Conservation (phyloP, 192 early-diverging fungal genomes). For the Coemansia interrupta region DNA sequence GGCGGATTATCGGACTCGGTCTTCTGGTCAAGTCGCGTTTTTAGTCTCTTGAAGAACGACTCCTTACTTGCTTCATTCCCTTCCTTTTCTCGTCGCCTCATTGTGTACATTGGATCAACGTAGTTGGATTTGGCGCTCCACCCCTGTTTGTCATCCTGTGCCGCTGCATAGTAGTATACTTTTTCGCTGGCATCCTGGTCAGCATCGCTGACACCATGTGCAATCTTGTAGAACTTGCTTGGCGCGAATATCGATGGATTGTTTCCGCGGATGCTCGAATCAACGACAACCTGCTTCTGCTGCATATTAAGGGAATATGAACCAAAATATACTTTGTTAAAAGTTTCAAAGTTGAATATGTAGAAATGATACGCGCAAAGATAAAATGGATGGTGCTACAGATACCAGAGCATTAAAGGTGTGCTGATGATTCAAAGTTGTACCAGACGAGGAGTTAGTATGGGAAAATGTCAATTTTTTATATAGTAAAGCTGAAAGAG, state of each 20-base stretch:
- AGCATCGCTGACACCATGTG: conserved; percentile 15
- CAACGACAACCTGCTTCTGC: neutral
- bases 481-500: neutral
- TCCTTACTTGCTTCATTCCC: conserved; percentile 19
- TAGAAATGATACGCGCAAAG: neutral
- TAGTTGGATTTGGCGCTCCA: conserved; percentile 16
- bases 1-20: neutral
- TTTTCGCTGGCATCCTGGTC: neutral
- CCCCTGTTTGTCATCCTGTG: conserved; percentile 34
- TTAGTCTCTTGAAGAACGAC: conserved; percentile 40
- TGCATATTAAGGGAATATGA: neutral
- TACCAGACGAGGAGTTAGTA: neutral
- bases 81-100: conserved; percentile 28
- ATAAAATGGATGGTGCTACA: too few relatives aligned
- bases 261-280: neutral
- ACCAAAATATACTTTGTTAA: neutral
- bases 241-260: neutral
- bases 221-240: conserved; percentile 27
- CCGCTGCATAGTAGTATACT: conserved; percentile 22
- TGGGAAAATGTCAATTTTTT: neutral
- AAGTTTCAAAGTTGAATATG: neutral
- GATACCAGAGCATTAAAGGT: too few relatives aligned
- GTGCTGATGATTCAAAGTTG: too few relatives aligned
- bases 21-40: conserved; percentile 8
- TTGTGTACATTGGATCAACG: conserved; percentile 48